Evolutionary conservation across 192 early-diverging fungal species (phyloP), one percentile per base, ranked within the genome.

Genomic region (Lunasporangiospora selenospora): DNA sequence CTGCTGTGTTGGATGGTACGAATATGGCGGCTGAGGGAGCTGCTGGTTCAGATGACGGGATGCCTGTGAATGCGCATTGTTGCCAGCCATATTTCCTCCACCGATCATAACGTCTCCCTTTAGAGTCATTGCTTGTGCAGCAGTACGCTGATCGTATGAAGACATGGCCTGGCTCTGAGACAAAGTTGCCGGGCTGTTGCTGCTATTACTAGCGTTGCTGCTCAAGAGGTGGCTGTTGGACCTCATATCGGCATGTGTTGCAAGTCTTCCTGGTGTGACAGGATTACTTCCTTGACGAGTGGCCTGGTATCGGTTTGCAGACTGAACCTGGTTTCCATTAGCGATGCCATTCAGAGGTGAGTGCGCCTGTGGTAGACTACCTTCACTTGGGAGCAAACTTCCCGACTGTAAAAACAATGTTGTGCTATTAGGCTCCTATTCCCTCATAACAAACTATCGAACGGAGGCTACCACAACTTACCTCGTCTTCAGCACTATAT

Each of bases 401-500:
- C 69, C 69, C 10, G 54, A 48, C 69, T 73, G 42, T 18, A 40
- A 8, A 42, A 23, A 32, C 7, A 26, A 27, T 16, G 31, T 41
- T 32, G 44, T n/a, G 37, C 3, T 6, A 0, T 40, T 10, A 11
- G 23, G 38, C 0, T 26, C 4, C 29, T 50, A 13, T 54, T 29
- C 13, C 40, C 29, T 31, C 4, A 7, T 48, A 10, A 18, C n/a
- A 18, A 16, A 11, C 19, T 2, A n/a, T 19, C 6, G 10, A 48
- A 19, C 34, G 49, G n/a, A n/a, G n/a, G n/a, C n/a, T n/a, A n/a
- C n/a, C n/a, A n/a, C 10, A 51, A 18, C 44, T 36, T 57, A 73
- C 69, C 48, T 73, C 69, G 31, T 73, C 69, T 9, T 73, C 69
- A 11, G 59, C 59, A 11, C 69, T 61, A 46, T 73, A 73, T 3